Conservation (phyloP, 768 basidiomycete species). For the Chlorophyllum brunneum region DNA sequence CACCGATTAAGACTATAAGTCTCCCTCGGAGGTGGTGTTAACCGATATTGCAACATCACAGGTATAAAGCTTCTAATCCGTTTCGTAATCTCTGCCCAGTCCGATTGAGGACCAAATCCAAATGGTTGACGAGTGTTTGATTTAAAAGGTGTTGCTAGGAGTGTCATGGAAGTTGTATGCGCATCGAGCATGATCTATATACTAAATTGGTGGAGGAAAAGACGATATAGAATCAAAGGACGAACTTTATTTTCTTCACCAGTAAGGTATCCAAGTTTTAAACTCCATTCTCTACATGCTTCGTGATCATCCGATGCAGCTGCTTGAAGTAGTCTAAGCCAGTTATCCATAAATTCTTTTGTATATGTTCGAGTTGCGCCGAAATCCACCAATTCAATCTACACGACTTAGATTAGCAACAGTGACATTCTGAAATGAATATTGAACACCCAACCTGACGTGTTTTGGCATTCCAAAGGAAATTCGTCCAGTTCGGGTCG, state of each 20-base stretch:
- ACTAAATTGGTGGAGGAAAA: not conserved
- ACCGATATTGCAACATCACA: constrained; percentile 80
- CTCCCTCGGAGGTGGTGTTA: constrained; percentile 91
- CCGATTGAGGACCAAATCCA: constrained; percentile 64
- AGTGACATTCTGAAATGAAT: not conserved
- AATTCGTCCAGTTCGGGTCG: constrained; percentile 98
- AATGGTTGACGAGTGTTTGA: constrained; percentile 63
- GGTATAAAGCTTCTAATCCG: constrained; percentile 82
- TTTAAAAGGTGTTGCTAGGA: constrained; percentile 86
- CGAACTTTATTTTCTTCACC: constrained; percentile 80
- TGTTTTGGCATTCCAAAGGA: constrained; percentile 75
- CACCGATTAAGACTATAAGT: constrained; percentile 93
- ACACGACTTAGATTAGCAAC: not conserved
- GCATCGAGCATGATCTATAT: constrained; percentile 78
- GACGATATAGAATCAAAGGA: not conserved
- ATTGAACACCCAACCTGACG: constrained; percentile 42
- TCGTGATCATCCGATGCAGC: constrained; percentile 67
- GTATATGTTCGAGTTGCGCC: constrained; percentile 90
- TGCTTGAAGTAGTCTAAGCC: constrained; percentile 80
- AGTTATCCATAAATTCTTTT: constrained; percentile 82
- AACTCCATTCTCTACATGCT: constrained; percentile 68
- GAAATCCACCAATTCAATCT: constrained; percentile 92
- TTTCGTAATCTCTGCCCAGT: constrained; percentile 69
- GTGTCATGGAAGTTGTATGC: constrained; percentile 77
- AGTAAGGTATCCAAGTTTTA: constrained; percentile 85